A percentile compares a stretch with the other conserved stretches of the same genome.
Evolutionary conservation across 2,329 filamentous ascomycete species (phyloP).

Genomic region (Alternaria ventricosa): DNA sequence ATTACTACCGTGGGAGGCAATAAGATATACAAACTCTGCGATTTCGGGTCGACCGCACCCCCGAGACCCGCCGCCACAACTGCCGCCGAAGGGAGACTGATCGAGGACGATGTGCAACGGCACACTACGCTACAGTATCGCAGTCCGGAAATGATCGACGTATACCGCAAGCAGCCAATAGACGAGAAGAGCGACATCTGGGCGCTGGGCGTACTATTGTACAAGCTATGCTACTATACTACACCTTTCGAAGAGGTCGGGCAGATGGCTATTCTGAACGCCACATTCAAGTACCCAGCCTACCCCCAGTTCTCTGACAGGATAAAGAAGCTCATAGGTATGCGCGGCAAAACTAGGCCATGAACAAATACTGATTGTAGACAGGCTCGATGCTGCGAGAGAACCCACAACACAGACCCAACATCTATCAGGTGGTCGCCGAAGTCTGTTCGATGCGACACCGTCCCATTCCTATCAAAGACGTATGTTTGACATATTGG

Average conservation of each 20-base stretch:
- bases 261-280: slow-evolving; percentile 95
- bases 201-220: slow-evolving; percentile 92
- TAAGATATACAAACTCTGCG: slow-evolving; percentile 91
- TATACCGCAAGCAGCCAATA: slow-evolving; percentile 94
- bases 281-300: slow-evolving; percentile 87
- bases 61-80: slow-evolving; percentile 85
- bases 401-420: slow-evolving; percentile 78
- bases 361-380: slow-evolving; percentile 19
- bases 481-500: slow-evolving; percentile 62
- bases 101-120: slow-evolving; percentile 96
- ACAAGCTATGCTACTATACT: slow-evolving; percentile 99
- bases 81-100: slow-evolving; percentile 84
- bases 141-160: slow-evolving; percentile 98
- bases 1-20: slow-evolving; percentile 74
- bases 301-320: slow-evolving; percentile 90
- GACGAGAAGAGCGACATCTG: slow-evolving; percentile 99
- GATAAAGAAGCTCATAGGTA: slow-evolving; percentile 89
- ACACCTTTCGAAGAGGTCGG: slow-evolving; percentile 98
- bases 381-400: slow-evolving; percentile 89
- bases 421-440: slow-evolving; percentile 90
- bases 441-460: slow-evolving; percentile 91
- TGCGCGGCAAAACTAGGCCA: slow-evolving; percentile 34
- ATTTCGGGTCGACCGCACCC: slow-evolving; percentile 91
- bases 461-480: slow-evolving; percentile 82
- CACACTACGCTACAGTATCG: slow-evolving; percentile 97